Base-by-base conservation (phyloP, 306 rosid genomes). In the Oemleria cerasiformis region DNA sequence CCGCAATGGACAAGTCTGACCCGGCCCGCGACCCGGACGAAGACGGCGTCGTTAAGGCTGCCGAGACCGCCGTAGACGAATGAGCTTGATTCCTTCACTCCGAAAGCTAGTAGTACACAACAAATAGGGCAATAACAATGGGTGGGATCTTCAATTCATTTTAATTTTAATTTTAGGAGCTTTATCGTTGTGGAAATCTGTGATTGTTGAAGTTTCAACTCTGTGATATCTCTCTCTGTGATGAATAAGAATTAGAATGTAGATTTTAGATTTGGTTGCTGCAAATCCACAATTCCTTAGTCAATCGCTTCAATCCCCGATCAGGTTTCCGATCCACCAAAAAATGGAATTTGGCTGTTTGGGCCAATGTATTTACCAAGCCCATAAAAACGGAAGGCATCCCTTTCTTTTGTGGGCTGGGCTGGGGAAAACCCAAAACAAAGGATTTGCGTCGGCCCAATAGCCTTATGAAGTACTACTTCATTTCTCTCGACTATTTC, bases 11-110 rank as follows among this genome's bases (percentile, higher is more conserved):
- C 79, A 86, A 86, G 69, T 84, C 97, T 15, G 96, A 94, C 88
- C 92, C 92, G 12, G 54, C 88, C 65, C 88, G 67, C 0, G 99
- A 91, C 65, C 91, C 91, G 10, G 98, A 92, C 47, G 98, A 72
- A 10, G 82, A 25, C 30, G 63, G 0, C 17, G 55, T 7, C 47
- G 48, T 8, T 20, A 63, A 53, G 1, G 8, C 62, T 9, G 39
- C 68, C 2, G 60, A 57, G n/a, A 30, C 10, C 6, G 42, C 42
- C 41, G 20, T 14, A 1, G 63, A 58, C 9, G 63, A 58, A 30
- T 34, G 30, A 25, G 30, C 30, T 25, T 25, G 2, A 25, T 25
- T 25, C 30, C 30, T 25, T 25, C 16, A 55, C 61, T 21, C 56
- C 36, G 61, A 55, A 55, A 34, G 21, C 63, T 30, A 58, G n/a